A percentile compares a stretch with the other conserved stretches of the same genome.
These are phyloP conservation scores for Lippia alba DNA, from an alignment of 305 asterid species.

Conservation along the genomic window DNA sequence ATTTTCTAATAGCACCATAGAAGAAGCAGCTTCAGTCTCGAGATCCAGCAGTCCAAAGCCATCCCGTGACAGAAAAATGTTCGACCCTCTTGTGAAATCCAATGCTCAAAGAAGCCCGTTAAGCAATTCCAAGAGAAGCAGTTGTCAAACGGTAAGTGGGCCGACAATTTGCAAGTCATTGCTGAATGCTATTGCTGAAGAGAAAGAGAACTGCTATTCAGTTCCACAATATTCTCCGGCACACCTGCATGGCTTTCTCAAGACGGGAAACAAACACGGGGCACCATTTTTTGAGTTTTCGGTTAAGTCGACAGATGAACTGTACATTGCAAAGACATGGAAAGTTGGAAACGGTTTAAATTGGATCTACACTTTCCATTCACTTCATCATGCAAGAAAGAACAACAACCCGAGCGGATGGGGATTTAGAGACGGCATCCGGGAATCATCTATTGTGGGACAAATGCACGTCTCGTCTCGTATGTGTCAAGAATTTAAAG, in stretches of 20 bases:
- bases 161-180: conserved; percentile 44
- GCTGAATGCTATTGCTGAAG: conserved; percentile 50
- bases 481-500: conserved; percentile 59
- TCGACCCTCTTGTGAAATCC: conserved; percentile 74
- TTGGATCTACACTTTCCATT: conserved; percentile 83
- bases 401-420: conserved; percentile 72
- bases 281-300: conserved; percentile 72
- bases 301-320: conserved; percentile 68
- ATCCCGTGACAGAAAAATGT: conserved; percentile 53
- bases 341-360: conserved; percentile 59
- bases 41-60: conserved; percentile 53
- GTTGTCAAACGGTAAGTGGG: conserved; percentile 30
- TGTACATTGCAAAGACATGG: conserved; percentile 73
- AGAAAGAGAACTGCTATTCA: conserved; percentile 40
- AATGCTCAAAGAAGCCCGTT: conserved; percentile 59
- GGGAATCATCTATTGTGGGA: conserved; percentile 61
- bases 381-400: conserved; percentile 62
- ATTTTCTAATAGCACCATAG: no score
- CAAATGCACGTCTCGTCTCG: conserved; percentile 80
- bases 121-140: conserved; percentile 46
- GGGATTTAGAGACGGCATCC: conserved; percentile 61
- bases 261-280: conserved; percentile 57
- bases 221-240: conserved; percentile 59
- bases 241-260: conserved; percentile 78
- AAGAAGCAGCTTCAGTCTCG: conserved; percentile 19